Evolutionary conservation across 331 rosid genomes (phyloP), one percentile per base, ranked within the genome.

Genomic region (Malus hybrid): DNA sequence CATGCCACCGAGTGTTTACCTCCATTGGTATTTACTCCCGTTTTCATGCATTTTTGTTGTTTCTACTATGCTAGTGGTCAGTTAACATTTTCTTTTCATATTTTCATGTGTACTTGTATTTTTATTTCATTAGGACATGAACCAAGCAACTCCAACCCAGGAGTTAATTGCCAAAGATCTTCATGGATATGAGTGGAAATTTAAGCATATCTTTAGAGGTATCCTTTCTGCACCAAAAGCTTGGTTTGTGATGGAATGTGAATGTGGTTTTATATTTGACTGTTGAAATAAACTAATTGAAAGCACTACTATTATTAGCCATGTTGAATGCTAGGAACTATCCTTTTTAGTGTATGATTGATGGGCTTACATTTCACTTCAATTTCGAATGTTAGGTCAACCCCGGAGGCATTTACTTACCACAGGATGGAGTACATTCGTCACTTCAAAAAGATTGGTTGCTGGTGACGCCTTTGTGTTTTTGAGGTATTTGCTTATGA

Each of bases 1-100:
- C 97, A 93, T 81, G 98, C 98, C 80, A 89, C 86, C 59, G 98
- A 93, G 72, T 93, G 98, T 83, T 78, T 93, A 76, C 98, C 97
- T 65, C 80, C 83, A 3, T 73, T 93, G 92, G 98, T 93, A 89
- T 63, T 65, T 42, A 31, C 63, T 77, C 57, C 12, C 5, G 22
- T 29, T 48, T 74, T 9, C 67, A 15, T 29, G 19, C 18, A n/a
- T 34, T 36, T 66, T 3, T n/a, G 16, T 34, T 66, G 70, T 46
- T 63, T 52, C 19, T 11, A 11, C 36, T 4, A 29, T 31, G 70
- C 16, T 63, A 44, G 14, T 10, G 48, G n/a, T 18, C 16, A 27
- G 18, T 44, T 22, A 7, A 1, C 11, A 5, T 62, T 46, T 42
- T 42, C 13, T 27, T 18, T 27, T 18, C 24, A 4, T 19, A 36